Evolutionary conservation across 768 basidiomycete genomes (phyloP).

Genomic region (Hysterangium stoloniferum): DNA sequence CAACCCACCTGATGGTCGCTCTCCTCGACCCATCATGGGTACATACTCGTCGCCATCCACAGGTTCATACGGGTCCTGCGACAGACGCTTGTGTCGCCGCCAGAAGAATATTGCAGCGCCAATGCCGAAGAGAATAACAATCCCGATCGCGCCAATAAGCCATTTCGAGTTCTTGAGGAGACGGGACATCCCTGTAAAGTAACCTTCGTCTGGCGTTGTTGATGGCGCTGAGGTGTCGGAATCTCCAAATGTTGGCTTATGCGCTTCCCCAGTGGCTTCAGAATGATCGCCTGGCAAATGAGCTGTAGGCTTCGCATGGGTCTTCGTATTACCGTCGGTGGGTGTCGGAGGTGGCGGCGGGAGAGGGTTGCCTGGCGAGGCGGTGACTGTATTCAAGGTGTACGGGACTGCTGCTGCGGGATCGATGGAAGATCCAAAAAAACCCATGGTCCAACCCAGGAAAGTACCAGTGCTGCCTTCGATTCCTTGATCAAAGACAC

Average conservation of each 20-base stretch:
- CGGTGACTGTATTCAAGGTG: constrained; percentile 18
- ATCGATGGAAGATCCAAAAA: constrained; percentile 88
- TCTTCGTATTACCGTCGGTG: constrained; percentile 40
- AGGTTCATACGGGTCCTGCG: constrained; percentile 43
- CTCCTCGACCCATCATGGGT: constrained; percentile 57
- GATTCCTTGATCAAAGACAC: constrained; percentile 73
- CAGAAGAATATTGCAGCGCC: constrained; percentile 73
- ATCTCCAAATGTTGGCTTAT: constrained; percentile 59
- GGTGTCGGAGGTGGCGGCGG: constrained; percentile 29
- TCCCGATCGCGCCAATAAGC: constrained; percentile 84
- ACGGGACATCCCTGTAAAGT: constrained; percentile 72
- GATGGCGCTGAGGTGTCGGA: constrained; percentile 26
- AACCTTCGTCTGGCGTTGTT: constrained; percentile 70
- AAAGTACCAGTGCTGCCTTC: constrained; percentile 51
- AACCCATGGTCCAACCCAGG: constrained; percentile 84
- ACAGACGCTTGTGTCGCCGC: constrained; percentile 43
- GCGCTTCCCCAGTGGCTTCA: constrained; percentile 68
- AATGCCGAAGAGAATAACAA: constrained; percentile 67
- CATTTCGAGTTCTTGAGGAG: constrained; percentile 75
- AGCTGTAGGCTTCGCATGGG: constrained; percentile 76
- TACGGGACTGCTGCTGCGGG: constrained; percentile 55
- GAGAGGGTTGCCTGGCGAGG: constrained; percentile 32
- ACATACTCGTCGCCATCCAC: constrained; percentile 61
- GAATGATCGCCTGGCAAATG: constrained; percentile 86
- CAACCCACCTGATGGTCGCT: constrained; percentile 22